phyloP scores from a whole-genome alignment of 2,329 filamentous ascomycete genomes.

The Nannizziopsis barbatae region DNA sequence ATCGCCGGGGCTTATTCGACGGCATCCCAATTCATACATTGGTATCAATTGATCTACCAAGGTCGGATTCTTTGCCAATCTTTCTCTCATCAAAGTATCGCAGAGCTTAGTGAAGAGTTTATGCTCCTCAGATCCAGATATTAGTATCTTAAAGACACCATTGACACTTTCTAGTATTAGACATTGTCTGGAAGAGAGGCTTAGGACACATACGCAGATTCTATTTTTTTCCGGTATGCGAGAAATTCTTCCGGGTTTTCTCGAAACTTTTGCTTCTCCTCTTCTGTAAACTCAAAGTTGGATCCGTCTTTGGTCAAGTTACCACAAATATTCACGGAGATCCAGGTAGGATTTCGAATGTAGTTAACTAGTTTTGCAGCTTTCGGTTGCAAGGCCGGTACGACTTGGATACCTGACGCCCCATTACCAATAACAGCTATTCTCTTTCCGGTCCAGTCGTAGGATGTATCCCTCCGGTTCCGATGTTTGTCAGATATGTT shows the following conservation, averaged over 20 bases:
- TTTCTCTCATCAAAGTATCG: conserved; percentile 7
- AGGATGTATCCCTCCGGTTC: conserved; percentile 15
- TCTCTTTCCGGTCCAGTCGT: conserved; percentile 23
- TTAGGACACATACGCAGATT: conserved; percentile 12
- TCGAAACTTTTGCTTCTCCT: conserved; percentile 23
- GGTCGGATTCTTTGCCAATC: conserved; percentile 6
- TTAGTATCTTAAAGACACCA: conserved; percentile 1
- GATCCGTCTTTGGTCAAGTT: conserved; percentile 3
- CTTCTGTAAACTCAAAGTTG: conserved; percentile 10
- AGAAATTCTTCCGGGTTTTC: conserved; percentile 20
- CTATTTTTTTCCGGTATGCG: conserved; percentile 27
- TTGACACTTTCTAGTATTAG: conserved; percentile 3
- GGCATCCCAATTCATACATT: conserved; percentile 26
- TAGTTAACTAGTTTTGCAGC: conserved; percentile 7
- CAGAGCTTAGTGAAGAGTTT: background rate
- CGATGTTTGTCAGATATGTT: background rate
- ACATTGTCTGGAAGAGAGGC: background rate
- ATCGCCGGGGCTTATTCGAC: conserved; percentile 29
- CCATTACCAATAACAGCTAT: conserved; percentile 25
- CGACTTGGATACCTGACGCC: conserved; percentile 32
- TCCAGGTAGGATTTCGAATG: conserved; percentile 22
- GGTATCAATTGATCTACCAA: conserved; percentile 22
- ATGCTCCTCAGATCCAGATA: conserved; percentile 7
- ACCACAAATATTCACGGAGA: conserved; percentile 1
- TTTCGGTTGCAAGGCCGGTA: conserved; percentile 25